These are phyloP conservation scores for Mrakia blollopis DNA, from an alignment of 768 basidiomycete genomes.

Conservation along the genomic window DNA sequence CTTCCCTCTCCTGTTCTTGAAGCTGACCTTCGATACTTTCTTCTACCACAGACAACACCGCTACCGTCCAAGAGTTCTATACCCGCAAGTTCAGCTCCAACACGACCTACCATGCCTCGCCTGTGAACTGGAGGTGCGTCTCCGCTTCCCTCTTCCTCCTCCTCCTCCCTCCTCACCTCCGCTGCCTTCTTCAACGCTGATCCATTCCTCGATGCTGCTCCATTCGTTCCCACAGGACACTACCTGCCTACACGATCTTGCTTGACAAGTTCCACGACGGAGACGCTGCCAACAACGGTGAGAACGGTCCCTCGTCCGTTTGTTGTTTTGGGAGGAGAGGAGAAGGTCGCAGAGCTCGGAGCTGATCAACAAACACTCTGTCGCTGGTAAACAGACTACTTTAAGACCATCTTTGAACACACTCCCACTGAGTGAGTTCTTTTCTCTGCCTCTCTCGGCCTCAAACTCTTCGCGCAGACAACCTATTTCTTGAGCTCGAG, in stretches of 20 bases:
- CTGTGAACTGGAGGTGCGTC: constrained; percentile 31
- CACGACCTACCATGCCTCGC: constrained; percentile 14
- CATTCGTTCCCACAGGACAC: background rate
- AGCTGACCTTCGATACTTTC: background rate
- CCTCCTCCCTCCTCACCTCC: background rate
- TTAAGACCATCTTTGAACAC: constrained; percentile 68
- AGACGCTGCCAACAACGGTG: constrained; percentile 75
- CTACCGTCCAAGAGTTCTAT: constrained; percentile 24
- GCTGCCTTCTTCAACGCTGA: background rate
- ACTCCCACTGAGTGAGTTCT: constrained; percentile 24
- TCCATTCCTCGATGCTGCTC: background rate
- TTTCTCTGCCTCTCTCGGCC: too few relatives aligned
- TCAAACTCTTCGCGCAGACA: too few relatives aligned
- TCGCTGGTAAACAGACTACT: constrained; percentile 52
- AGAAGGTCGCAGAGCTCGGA: background rate
- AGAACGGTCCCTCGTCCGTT: background rate
- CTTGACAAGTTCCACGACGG: constrained; percentile 93
- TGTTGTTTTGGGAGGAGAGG: background rate
- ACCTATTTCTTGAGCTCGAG: background rate
- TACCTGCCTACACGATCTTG: constrained; percentile 48
- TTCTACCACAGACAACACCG: background rate
- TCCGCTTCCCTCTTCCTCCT: background rate
- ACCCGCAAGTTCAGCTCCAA: constrained; percentile 24
- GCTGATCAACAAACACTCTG: background rate
- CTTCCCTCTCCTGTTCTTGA: background rate